phyloP scores from a whole-genome alignment of 2,329 filamentous ascomycete genomes.

The Corniculantispora saksenae region DNA sequence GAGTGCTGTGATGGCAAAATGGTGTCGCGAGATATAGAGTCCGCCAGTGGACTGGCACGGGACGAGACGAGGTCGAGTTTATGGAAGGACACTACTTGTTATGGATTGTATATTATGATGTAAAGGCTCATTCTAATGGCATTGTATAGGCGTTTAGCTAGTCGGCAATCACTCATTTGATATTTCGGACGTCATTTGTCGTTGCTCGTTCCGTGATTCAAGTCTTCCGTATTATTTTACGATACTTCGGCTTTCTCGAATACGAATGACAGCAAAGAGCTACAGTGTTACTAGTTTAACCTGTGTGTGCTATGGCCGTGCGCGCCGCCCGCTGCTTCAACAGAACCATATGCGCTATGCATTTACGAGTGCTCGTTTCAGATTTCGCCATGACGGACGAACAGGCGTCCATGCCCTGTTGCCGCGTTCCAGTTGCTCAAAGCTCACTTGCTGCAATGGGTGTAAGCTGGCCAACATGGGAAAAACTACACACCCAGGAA shows the following conservation, averaged over 20 bases:
- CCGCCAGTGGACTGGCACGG: not conserved
- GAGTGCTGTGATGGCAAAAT: conserved; percentile 63
- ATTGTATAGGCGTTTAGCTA: not conserved
- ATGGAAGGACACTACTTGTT: not conserved
- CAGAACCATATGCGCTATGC: not conserved
- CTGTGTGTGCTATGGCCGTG: not conserved
- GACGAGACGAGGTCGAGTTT: not conserved
- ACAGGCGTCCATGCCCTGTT: not conserved
- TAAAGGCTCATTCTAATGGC: not conserved
- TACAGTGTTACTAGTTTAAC: not conserved
- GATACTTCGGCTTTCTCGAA: not conserved
- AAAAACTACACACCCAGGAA: not conserved
- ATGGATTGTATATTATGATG: conserved; percentile 3
- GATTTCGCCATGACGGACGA: not conserved
- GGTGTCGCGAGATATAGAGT: conserved; percentile 71
- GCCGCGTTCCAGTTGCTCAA: not conserved
- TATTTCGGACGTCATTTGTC: not conserved
- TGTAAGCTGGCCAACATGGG: not conserved
- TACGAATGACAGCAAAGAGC: not conserved
- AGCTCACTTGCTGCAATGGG: not conserved
- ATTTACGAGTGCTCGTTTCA: not conserved
- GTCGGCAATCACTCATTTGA: not conserved
- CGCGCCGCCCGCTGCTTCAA: not conserved
- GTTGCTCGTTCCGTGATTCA: not conserved
- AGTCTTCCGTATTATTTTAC: not conserved